phyloP scores from a whole-genome alignment of 1,284 basidiomycete species.

The Melampsora abietis-canadensis region DNA sequence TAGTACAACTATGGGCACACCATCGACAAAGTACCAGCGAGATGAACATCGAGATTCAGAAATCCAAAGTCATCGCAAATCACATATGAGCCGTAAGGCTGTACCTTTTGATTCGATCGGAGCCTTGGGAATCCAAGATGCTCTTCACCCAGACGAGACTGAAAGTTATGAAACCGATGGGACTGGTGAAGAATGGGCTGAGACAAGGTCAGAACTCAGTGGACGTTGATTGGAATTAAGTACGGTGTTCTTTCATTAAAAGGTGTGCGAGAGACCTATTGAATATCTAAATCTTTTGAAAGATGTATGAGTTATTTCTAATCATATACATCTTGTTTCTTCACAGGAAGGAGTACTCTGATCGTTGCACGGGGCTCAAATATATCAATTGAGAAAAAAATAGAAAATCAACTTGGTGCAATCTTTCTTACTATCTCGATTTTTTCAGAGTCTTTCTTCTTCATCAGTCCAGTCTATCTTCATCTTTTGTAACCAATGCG shows the following conservation, averaged over 20 bases:
- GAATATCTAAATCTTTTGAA: too few relatives aligned
- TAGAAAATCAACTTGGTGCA: too few relatives aligned
- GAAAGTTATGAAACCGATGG: constrained; percentile 1
- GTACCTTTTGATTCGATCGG: constrained; percentile 10
- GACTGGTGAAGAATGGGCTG: constrained; percentile 37
- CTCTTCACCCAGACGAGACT: neutral
- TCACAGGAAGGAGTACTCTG: too few relatives aligned
- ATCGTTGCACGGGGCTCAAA: too few relatives aligned
- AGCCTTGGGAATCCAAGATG: neutral
- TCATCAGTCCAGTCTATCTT: too few relatives aligned
- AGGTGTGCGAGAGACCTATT: too few relatives aligned
- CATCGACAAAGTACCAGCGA: constrained; percentile 4
- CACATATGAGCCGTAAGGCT: neutral
- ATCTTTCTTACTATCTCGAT: too few relatives aligned
- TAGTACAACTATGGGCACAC: constrained; percentile 5
- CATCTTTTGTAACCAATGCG: too few relatives aligned
- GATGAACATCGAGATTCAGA: constrained; percentile 11
- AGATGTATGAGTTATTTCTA: too few relatives aligned
- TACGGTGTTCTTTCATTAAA: neutral
- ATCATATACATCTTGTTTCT: too few relatives aligned
- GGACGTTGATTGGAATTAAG: constrained; percentile 5
- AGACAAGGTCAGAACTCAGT: constrained; percentile 32
- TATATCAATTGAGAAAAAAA: too few relatives aligned
- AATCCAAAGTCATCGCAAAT: constrained; percentile 5
- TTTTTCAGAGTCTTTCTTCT: too few relatives aligned